These are phyloP conservation scores for Stephanocyclus meneghinianus DNA, from an alignment of 352 stramenopile species.

Conservation along the genomic window DNA sequence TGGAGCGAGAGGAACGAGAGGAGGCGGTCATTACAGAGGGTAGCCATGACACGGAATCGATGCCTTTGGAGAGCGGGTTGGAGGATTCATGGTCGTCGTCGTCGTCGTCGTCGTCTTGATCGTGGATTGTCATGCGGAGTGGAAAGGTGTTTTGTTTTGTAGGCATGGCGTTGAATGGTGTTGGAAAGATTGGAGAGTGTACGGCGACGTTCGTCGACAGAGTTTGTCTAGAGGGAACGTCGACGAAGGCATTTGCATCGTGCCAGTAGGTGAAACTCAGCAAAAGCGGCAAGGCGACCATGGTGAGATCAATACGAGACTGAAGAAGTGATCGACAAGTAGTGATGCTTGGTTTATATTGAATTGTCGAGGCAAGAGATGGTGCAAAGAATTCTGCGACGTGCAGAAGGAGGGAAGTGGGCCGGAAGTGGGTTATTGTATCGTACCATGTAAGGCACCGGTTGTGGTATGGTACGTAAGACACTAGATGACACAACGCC, in stretches of 20 bases:
- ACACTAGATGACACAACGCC: no score
- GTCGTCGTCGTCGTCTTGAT: not conserved
- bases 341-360: no score
- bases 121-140: not conserved
- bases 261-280: not conserved
- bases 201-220: not conserved
- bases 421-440: no score
- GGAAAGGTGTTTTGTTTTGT: not conserved
- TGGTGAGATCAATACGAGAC: not conserved
- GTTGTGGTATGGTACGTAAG: no score
- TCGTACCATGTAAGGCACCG: no score
- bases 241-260: slow-evolving; percentile 1
- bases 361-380: no score
- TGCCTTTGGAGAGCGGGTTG: slow-evolving; percentile 68
- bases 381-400: no score
- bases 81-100: slow-evolving; percentile 54
- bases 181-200: not conserved
- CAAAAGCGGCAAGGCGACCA: not conserved
- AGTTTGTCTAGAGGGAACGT: not conserved
- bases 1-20: slow-evolving; percentile 3
- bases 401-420: no score
- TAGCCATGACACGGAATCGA: slow-evolving; percentile 80
- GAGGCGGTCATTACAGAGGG: slow-evolving; percentile 51
- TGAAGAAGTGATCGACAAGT: not conserved
- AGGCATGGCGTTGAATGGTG: not conserved